Evolutionary conservation across 116 monocot species (phyloP).

Genomic region (Trichopus zeylanicus): DNA sequence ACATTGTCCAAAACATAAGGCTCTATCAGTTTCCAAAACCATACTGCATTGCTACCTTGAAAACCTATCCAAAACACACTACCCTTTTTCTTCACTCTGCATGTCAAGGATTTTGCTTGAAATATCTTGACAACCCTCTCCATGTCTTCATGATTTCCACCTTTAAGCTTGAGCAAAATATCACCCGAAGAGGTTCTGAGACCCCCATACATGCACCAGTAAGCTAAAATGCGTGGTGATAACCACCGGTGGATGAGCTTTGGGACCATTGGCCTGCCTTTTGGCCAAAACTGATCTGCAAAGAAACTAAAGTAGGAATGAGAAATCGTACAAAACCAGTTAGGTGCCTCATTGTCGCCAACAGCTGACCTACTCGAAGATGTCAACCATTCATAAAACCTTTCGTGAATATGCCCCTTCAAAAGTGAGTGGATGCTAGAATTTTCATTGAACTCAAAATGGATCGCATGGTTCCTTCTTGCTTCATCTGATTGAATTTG

Average conservation of each 20-base stretch:
- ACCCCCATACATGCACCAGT: conserved; percentile 94
- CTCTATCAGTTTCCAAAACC: conserved; percentile 55
- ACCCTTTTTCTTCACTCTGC: conserved; percentile 76
- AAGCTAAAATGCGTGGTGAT: conserved; percentile 62
- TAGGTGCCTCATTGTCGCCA: conserved; percentile 27
- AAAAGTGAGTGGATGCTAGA: conserved; percentile 51
- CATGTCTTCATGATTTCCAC: conserved; percentile 44
- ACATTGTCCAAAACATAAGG: conserved; percentile 49
- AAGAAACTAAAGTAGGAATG: conserved; percentile 68
- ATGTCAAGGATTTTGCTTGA: conserved; percentile 40
- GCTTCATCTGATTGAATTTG: conserved; percentile 42
- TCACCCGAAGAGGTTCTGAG: conserved; percentile 57
- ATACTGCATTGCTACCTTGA: conserved; percentile 53
- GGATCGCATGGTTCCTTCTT: conserved; percentile 36
- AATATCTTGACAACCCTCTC: conserved; percentile 51
- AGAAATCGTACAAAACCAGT: conserved; percentile 52
- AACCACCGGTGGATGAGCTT: conserved; percentile 84
- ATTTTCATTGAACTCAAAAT: conserved; percentile 46
- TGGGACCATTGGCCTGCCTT: conserved; percentile 42
- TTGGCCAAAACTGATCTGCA: conserved; percentile 53
- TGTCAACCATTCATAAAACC: conserved; percentile 70
- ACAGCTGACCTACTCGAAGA: conserved; percentile 19
- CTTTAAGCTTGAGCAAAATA: conserved; percentile 61
- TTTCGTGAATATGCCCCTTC: conserved; percentile 56
- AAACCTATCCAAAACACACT: conserved; percentile 68